Conservation (phyloP, 108 stramenopile genomes). For the Cyclotella sp. region DNA sequence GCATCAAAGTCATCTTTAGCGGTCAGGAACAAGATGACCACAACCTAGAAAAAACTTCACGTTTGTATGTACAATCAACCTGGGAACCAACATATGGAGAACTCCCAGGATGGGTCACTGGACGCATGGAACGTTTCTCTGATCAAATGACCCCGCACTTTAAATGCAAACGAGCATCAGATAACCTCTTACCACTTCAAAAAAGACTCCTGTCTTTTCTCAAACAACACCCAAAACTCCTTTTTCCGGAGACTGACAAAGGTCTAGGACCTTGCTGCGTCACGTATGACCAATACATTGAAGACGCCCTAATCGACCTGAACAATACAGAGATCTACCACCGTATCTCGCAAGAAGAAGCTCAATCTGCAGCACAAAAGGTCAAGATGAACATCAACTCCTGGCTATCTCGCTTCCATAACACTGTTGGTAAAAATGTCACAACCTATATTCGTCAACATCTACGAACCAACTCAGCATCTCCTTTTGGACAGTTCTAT, state of each 20-base stretch:
- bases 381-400: too few relatives aligned
- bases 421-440: not conserved
- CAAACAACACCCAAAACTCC: too few relatives aligned
- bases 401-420: not conserved
- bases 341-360: not conserved
- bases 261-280: too few relatives aligned
- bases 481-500: not conserved
- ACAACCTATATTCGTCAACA: not conserved
- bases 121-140: not conserved
- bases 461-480: not conserved
- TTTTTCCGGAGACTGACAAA: too few relatives aligned
- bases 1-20: too few relatives aligned
- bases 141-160: too few relatives aligned
- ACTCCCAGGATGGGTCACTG: not conserved
- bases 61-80: not conserved
- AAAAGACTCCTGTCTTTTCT: too few relatives aligned
- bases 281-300: not conserved
- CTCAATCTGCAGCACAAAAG: not conserved
- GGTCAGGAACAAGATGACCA: too few relatives aligned
- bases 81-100: not conserved
- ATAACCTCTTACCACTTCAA: not conserved
- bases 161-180: not conserved
- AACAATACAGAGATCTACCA: not conserved
- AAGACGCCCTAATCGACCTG: not conserved
- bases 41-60: too few relatives aligned